A percentile compares a stretch with the other conserved stretches of the same genome.
These are phyloP conservation scores for Sarocladium brachiariae DNA, from an alignment of 2,329 filamentous ascomycete genomes.

Conservation along the genomic window DNA sequence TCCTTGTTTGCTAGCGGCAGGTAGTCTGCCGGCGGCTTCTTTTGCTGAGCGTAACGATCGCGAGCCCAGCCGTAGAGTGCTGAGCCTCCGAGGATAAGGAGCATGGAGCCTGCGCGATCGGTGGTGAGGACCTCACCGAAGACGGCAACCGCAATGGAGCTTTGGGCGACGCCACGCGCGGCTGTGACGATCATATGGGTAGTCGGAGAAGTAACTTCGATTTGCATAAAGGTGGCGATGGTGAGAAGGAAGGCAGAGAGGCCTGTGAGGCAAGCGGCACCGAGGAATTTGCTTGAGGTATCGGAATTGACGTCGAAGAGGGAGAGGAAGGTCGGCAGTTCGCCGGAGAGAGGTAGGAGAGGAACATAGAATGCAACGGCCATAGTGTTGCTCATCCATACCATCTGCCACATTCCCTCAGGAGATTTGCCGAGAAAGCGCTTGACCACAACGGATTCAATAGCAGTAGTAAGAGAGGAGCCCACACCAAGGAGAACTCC, in stretches of 20 bases:
- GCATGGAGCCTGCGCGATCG: conserved; percentile 20
- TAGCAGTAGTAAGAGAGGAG: conserved; percentile 20
- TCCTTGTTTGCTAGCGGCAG: conserved; percentile 14
- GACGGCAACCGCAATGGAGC: conserved; percentile 19
- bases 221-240: conserved; percentile 21
- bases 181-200: conserved; percentile 22
- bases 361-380: conserved; percentile 19
- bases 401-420: conserved; percentile 23
- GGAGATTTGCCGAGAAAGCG: conserved; percentile 19
- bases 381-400: conserved; percentile 22
- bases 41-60: conserved; percentile 18
- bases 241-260: conserved; percentile 21
- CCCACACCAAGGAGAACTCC: conserved; percentile 19
- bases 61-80: conserved; percentile 20
- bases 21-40: conserved; percentile 18
- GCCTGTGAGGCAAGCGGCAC: conserved; percentile 17
- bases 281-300: conserved; percentile 17
- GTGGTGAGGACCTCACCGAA: conserved; percentile 19
- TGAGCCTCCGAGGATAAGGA: conserved; percentile 19
- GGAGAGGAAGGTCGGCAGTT: conserved; percentile 16
- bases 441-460: conserved; percentile 21
- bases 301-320: conserved; percentile 15
- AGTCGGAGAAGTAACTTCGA: conserved; percentile 21
- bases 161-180: conserved; percentile 20
- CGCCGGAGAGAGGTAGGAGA: conserved; percentile 19